phyloP scores from a whole-genome alignment of 139 green algal genomes.

The Mychonastes homosphaera region DNA sequence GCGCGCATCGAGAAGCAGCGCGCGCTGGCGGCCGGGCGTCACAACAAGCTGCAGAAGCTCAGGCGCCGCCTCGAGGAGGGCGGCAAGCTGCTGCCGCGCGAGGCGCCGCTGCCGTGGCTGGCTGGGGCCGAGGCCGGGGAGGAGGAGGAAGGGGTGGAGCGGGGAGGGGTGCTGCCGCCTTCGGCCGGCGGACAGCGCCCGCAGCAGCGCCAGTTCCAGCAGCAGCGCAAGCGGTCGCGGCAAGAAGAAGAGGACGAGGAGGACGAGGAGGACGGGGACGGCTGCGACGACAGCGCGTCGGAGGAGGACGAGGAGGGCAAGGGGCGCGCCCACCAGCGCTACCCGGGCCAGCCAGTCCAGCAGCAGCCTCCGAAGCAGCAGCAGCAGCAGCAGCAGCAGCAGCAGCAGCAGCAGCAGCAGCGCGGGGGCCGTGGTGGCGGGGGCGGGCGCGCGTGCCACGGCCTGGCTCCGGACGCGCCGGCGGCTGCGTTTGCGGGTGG shows the following conservation, averaged over 20 bases:
- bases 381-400: background rate
- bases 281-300: background rate
- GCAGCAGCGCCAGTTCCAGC: background rate
- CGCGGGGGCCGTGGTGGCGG: too few species aligned
- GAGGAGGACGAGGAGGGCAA: background rate
- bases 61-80: constrained; percentile 21
- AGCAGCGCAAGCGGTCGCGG: background rate
- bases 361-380: constrained; percentile 12
- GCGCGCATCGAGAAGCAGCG: constrained; percentile 25
- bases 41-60: constrained; percentile 38
- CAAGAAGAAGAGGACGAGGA: background rate
- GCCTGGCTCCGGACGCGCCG: too few species aligned
- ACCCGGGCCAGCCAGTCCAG: constrained; percentile 24
- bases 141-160: background rate
- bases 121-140: background rate
- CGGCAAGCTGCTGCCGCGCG: background rate
- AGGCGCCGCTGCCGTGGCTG: background rate
- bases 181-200: constrained; percentile 1
- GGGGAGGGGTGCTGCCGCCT: background rate
- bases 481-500: too few species aligned
- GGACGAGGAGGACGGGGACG: background rate
- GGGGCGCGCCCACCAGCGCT: constrained; percentile 7
- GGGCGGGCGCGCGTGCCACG: too few species aligned
- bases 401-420: constrained; percentile 4
- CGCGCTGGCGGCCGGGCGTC: constrained; percentile 22